A percentile compares a stretch with the other conserved stretches of the same genome.
These are phyloP conservation scores for Lathyrus sativus DNA, from an alignment of 306 rosid species.

Conservation along the genomic window DNA sequence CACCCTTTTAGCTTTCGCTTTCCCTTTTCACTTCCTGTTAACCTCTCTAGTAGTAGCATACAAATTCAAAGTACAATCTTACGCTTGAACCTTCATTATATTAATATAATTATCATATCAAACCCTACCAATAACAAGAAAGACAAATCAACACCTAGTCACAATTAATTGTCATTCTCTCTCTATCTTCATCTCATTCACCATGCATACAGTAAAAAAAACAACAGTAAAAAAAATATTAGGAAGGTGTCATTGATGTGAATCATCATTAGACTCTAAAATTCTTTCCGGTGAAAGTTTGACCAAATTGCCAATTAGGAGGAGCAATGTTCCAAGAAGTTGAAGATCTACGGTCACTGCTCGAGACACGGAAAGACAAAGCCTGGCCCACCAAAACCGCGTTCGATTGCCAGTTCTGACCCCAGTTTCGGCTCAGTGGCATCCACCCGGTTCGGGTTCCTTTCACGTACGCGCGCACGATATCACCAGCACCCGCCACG, in stretches of 20 bases:
- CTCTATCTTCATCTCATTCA: neutral
- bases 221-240: slow-evolving; percentile 13
- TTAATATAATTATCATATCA: slow-evolving; percentile 11
- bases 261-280: slow-evolving; percentile 54
- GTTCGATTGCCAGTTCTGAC: slow-evolving; percentile 97
- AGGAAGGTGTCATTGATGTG: too few species aligned
- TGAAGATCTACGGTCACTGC: slow-evolving; percentile 82
- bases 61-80: slow-evolving; percentile 34
- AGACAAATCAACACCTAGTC: slow-evolving; percentile 29
- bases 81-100: slow-evolving; percentile 11
- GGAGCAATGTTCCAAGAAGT: slow-evolving; percentile 93
- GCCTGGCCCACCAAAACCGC: slow-evolving; percentile 84
- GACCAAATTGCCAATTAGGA: slow-evolving; percentile 88
- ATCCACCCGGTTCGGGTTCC: slow-evolving; percentile 80
- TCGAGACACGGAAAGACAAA: slow-evolving; percentile 71
- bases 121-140: slow-evolving; percentile 33
- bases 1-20: neutral
- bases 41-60: neutral
- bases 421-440: slow-evolving; percentile 94
- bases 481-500: slow-evolving; percentile 97
- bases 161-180: slow-evolving; percentile 38
- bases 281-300: slow-evolving; percentile 89
- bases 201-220: slow-evolving; percentile 41
- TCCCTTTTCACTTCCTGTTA: slow-evolving; percentile 1
- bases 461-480: slow-evolving; percentile 72